phyloP scores from a whole-genome alignment of 2,329 filamentous ascomycete genomes.

The Myriangium duriaei region DNA sequence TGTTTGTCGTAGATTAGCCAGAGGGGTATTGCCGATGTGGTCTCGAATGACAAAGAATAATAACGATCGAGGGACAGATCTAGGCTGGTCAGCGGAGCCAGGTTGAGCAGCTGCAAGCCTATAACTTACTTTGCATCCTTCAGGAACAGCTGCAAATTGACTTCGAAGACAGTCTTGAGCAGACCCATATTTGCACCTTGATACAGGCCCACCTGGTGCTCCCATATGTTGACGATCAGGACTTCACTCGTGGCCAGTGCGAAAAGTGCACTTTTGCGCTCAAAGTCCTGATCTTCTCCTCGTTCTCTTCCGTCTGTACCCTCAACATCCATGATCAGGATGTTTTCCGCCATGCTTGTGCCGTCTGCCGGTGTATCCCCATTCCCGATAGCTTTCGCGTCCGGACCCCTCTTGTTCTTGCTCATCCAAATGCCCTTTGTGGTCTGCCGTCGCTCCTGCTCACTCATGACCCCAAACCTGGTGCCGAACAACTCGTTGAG shows the following conservation, averaged over 20 bases:
- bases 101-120: too few relatives aligned
- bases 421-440: conserved; percentile 99
- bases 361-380: conserved; percentile 20
- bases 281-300: conserved; percentile 97
- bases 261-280: conserved; percentile 94
- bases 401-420: conserved; percentile 63
- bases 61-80: conserved; percentile 75
- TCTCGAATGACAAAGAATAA: conserved; percentile 98
- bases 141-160: conserved; percentile 91
- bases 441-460: conserved; percentile 84
- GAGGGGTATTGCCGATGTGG: conserved; percentile 81
- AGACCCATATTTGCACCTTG: conserved; percentile 98
- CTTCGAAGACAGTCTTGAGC: conserved; percentile 97
- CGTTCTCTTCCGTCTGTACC: conserved; percentile 92
- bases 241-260: conserved; percentile 96
- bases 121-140: conserved; percentile 73
- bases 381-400: conserved; percentile 31
- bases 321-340: conserved; percentile 98
- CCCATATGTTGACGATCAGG: conserved; percentile 97
- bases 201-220: conserved; percentile 95
- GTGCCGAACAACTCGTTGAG: conserved; percentile 94
- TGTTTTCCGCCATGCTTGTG: conserved; percentile 82
- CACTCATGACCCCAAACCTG: conserved; percentile 94
- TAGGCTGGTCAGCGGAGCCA: conserved; percentile 25
- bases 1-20: conserved; percentile 81